Percentiles rank a stretch among this genome's conserved stretches.
Evolutionary conservation across 768 basidiomycete species (phyloP).

Genomic region (Lentinula edodes): DNA sequence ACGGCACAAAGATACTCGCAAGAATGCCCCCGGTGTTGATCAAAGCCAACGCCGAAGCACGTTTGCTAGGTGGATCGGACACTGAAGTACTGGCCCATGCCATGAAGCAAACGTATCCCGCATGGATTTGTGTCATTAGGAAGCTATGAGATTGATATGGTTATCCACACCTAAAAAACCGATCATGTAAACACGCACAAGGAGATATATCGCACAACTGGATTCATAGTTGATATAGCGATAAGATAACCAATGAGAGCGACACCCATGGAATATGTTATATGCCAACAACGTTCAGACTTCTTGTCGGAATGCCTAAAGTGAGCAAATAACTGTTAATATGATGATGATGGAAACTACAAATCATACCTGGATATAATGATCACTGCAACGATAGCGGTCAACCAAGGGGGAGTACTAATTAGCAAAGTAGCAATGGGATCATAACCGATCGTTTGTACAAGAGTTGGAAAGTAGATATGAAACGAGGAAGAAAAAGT

Average conservation of each 20-base stretch:
- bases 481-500: slow-evolving; percentile 48
- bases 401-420: slow-evolving; percentile 64
- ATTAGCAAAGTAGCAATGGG: slow-evolving; percentile 49
- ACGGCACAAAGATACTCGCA: slow-evolving; percentile 83
- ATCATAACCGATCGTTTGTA: slow-evolving; percentile 50
- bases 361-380: slow-evolving; percentile 38
- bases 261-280: slow-evolving; percentile 40
- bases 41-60: slow-evolving; percentile 77
- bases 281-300: slow-evolving; percentile 71
- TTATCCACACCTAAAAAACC: no score
- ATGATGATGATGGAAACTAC: not conserved
- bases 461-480: slow-evolving; percentile 53
- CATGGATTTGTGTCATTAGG: slow-evolving; percentile 70
- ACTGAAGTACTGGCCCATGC: slow-evolving; percentile 48
- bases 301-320: slow-evolving; percentile 62
- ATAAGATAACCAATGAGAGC: slow-evolving; percentile 69
- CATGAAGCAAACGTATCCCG: slow-evolving; percentile 63
- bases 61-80: slow-evolving; percentile 68
- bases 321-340: not conserved
- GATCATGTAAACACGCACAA: slow-evolving; percentile 34
- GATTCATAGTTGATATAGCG: slow-evolving; percentile 58
- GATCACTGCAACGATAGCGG: slow-evolving; percentile 55
- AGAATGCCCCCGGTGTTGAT: slow-evolving; percentile 79
- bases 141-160: slow-evolving; percentile 40
- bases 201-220: slow-evolving; percentile 57